Conservation (phyloP, 306 rosid genomes). For the Vigna angularis region DNA sequence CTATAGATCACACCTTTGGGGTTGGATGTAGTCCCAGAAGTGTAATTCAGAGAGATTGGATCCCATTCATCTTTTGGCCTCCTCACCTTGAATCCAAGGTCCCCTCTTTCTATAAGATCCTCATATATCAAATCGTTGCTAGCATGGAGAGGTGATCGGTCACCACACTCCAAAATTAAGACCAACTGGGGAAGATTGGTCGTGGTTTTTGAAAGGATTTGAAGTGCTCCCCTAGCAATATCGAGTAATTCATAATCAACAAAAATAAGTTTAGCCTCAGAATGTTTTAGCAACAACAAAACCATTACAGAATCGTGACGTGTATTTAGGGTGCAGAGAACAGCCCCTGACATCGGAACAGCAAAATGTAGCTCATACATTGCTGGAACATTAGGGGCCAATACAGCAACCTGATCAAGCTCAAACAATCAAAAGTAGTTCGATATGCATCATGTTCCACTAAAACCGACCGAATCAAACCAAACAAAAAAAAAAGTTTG, state of each 20-base stretch:
- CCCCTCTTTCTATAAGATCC: constrained; percentile 62
- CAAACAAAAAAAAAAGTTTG: neutral
- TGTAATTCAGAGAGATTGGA: constrained; percentile 82
- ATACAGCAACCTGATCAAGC: constrained; percentile 74
- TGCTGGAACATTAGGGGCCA: constrained; percentile 81
- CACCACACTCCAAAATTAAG: constrained; percentile 60
- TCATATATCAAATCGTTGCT: constrained; percentile 59
- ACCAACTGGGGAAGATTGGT: constrained; percentile 58
- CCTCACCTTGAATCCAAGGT: constrained; percentile 55
- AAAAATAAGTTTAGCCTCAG: constrained; percentile 74
- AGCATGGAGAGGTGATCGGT: constrained; percentile 11
- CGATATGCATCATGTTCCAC: neutral
- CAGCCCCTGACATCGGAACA: constrained; percentile 89
- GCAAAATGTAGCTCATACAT: constrained; percentile 90
- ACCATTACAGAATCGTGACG: constrained; percentile 76
- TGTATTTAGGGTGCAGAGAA: constrained; percentile 74
- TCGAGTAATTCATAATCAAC: constrained; percentile 66
- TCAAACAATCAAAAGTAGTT: neutral
- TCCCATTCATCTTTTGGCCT: constrained; percentile 79
- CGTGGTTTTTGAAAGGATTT: constrained; percentile 52
- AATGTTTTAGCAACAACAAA: constrained; percentile 62
- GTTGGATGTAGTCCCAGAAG: constrained; percentile 94
- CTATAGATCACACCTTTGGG: constrained; percentile 91
- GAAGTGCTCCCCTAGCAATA: constrained; percentile 67
- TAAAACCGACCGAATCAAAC: too few relatives aligned